Evolutionary conservation across 2,329 filamentous ascomycete genomes (phyloP).

Genomic region (Aspergillus candidus): DNA sequence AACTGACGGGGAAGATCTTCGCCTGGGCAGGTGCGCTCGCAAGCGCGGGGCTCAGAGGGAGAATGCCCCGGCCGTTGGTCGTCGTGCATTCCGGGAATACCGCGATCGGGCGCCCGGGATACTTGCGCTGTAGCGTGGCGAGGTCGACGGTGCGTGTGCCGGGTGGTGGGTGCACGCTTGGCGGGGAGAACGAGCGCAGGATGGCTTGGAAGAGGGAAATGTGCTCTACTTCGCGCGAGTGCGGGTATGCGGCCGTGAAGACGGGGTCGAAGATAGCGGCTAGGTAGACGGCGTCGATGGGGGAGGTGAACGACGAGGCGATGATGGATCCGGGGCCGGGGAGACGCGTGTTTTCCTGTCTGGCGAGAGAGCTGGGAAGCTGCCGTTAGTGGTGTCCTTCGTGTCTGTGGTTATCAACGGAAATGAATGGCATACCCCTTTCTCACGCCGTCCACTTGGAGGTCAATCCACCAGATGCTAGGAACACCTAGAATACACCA

Average conservation of each 20-base stretch:
- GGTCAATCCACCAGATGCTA: slow-evolving; percentile 95
- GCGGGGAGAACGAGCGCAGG: slow-evolving; percentile 61
- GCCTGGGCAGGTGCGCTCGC: slow-evolving; percentile 60
- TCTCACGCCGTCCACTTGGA: slow-evolving; percentile 96
- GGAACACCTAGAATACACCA: slow-evolving; percentile 85
- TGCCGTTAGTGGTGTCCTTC: neutral
- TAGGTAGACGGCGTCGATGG: slow-evolving; percentile 87
- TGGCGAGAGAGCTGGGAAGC: slow-evolving; percentile 55
- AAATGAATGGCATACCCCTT: slow-evolving; percentile 57
- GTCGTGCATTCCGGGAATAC: slow-evolving; percentile 93
- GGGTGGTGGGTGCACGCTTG: slow-evolving; percentile 44
- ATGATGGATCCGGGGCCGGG: slow-evolving; percentile 77
- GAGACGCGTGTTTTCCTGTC: slow-evolving; percentile 65
- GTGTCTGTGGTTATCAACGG: neutral
- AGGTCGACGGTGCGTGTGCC: slow-evolving; percentile 54
- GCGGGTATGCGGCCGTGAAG: slow-evolving; percentile 80
- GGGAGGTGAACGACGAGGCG: slow-evolving; percentile 84
- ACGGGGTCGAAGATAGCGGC: slow-evolving; percentile 94
- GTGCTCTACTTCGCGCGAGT: slow-evolving; percentile 64
- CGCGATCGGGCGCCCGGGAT: slow-evolving; percentile 71
- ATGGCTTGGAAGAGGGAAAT: slow-evolving; percentile 74
- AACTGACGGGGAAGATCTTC: slow-evolving; percentile 82
- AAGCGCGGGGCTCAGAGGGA: slow-evolving; percentile 75
- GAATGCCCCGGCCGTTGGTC: slow-evolving; percentile 84
- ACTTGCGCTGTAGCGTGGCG: slow-evolving; percentile 55